Base-by-base conservation (phyloP, 768 basidiomycete genomes). In the Leccinellum luteum region DNA sequence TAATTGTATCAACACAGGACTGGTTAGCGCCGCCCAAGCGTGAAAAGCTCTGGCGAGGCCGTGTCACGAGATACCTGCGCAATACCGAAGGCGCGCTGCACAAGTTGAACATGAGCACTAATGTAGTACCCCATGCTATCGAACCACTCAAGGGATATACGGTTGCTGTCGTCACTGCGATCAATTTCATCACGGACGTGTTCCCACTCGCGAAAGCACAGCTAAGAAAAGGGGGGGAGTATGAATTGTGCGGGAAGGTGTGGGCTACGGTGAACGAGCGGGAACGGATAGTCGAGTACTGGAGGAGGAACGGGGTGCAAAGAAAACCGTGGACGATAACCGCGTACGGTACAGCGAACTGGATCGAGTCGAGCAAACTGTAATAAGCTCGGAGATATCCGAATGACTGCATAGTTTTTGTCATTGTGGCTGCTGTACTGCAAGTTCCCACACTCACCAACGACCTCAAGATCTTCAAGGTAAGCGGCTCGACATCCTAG, bases 401-500 rank as follows among this genome's bases (percentile, higher is more conserved):
- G 76, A 63, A n/a, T 23, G 72, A 77, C 79, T 80, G 69, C 71
- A 77, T 62, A 80, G 78, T 77, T 78, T 66, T 60, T 66, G 76
- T 78, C 76, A 79, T 68, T 66, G 79, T 80, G 79, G 79, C 79
- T 79, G 78, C 70, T 67, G 69, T 57, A 52, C 53, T 55, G 55
- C 49, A 38, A 52, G 47, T 69, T 69, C 68, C 64, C 66, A 67
- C 69, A 68, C 66, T 69, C 70, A 57, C 56, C 68, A 74, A 73
- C 76, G 75, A 76, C 76, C 68, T 76, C 77, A 74, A 80, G 76
- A 78, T 74, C 76, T 70, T 74, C 78, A 77, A 79, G 78, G 78
- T 79, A 72, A 76, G 75, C 58, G 50, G 28, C 47, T 56, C 59
- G 69, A 68, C 70, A 60, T 68, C 64, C 58, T 45, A 41, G 59